A percentile compares a stretch with the other conserved stretches of the same genome.
phyloP scores from a whole-genome alignment of 2,329 filamentous ascomycete species.

The Sarocladium oryzae region DNA sequence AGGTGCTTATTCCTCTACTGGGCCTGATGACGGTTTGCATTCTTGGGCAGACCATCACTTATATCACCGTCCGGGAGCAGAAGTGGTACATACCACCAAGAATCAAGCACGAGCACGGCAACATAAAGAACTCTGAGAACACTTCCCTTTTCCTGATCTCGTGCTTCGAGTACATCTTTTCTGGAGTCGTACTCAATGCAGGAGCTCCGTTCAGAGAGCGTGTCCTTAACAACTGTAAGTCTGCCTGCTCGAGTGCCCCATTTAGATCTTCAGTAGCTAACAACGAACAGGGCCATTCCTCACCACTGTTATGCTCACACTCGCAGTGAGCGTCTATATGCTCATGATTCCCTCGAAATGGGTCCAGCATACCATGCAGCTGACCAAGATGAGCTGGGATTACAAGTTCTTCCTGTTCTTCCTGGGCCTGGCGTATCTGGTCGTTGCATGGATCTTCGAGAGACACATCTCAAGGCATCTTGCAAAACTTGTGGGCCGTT shows the following conservation, averaged over 20 bases:
- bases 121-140: constrained; percentile 88
- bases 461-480: constrained; percentile 61
- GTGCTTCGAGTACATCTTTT: constrained; percentile 92
- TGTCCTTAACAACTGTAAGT: constrained; percentile 71
- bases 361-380: constrained; percentile 71
- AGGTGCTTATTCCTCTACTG: constrained; percentile 81
- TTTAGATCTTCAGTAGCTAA: neutral
- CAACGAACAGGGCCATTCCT: constrained; percentile 67
- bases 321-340: constrained; percentile 71
- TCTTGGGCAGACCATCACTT: constrained; percentile 66
- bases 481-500: constrained; percentile 58
- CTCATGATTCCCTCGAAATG: constrained; percentile 65
- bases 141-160: constrained; percentile 83
- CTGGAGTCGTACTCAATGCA: constrained; percentile 84
- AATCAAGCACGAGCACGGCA: constrained; percentile 70
- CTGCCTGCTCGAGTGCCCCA: no score
- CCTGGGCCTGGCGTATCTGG: constrained; percentile 64
- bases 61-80: constrained; percentile 68
- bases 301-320: constrained; percentile 61
- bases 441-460: constrained; percentile 65
- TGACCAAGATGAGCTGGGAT: constrained; percentile 66
- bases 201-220: constrained; percentile 82
- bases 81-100: constrained; percentile 81
- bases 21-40: constrained; percentile 84
- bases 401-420: constrained; percentile 70